Evolutionary conservation across 2,329 filamentous ascomycete genomes (phyloP), one percentile per base, ranked within the genome.

Genomic region (Alternaria atra): DNA sequence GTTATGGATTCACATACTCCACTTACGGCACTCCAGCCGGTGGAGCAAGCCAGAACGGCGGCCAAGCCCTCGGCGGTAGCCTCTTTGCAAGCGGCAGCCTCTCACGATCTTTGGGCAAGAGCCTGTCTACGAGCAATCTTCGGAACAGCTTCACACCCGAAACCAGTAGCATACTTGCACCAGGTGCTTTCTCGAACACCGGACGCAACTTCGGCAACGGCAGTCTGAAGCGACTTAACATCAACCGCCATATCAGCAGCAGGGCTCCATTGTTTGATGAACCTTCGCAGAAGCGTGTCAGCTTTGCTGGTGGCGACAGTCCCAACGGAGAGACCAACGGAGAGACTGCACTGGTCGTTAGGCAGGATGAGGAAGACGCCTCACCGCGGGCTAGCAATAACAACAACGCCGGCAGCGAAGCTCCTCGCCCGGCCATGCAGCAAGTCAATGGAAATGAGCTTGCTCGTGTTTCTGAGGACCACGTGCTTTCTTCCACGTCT

Each of bases 1-100:
- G 92, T 5, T 97, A 92, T 74, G 94, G 94, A 3, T 97, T 97
- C 77, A 93, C 91, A 2, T 97, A 97, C 80, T 97, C 93, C 66
- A 93, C 90, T 2, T 97, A 97, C 71, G 93, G 92, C 44, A 94
- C 91, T 1, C 93, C 94, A 6, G 88, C 84, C 58, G 92, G 88
- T 68, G 87, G 86, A 23, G 86, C 90, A 5, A 85, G 90, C 73
- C 85, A 95, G 71, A 91, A 91, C 40, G 92, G 91, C 39, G 94
- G 91, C 6, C 93, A 94, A 4, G 87, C 84, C 54, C 86, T 87
- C 37, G 66, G 67, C 35, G 69, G 70, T 37, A 78, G 75, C 50
- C 61, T 77, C 12, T 72, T 78, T 39, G 66, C 71, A 25, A 80
- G 80, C 54, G 84, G 88, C n/a, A 91, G 89, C 73, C 82, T 92